These are phyloP conservation scores for Pyrus bretschneideri DNA, from an alignment of 306 rosid species.

Conservation along the genomic window DNA sequence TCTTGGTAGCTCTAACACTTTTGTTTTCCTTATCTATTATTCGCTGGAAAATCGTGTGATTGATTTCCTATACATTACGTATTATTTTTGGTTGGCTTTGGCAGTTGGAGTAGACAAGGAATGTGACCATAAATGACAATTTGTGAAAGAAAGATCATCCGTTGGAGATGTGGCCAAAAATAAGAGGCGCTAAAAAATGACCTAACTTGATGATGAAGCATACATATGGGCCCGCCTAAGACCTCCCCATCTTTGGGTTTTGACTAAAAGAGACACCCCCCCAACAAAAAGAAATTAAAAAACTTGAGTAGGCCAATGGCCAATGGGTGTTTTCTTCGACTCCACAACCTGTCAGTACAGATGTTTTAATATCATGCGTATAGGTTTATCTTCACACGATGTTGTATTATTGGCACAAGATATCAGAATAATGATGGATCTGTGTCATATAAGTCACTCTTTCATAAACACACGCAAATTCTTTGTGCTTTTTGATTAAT, in stretches of 20 bases:
- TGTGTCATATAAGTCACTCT: no score
- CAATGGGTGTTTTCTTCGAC: background rate
- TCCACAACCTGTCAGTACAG: background rate
- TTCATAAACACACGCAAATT: no score
- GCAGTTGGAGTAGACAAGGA: background rate
- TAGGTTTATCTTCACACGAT: no score
- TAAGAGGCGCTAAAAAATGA: background rate
- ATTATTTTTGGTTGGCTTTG: background rate
- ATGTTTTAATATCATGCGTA: background rate
- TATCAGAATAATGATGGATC: fast-evolving
- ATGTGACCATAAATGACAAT: constrained; percentile 1
- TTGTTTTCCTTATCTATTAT: background rate
- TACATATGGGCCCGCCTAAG: background rate
- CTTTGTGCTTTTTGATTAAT: no score
- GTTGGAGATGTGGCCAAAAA: background rate
- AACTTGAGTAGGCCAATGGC: background rate
- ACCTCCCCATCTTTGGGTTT: background rate
- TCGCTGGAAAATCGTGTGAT: background rate
- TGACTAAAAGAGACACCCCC: background rate
- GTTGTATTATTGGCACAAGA: background rate
- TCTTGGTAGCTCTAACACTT: background rate
- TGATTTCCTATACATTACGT: background rate
- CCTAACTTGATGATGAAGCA: background rate
- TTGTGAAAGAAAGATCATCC: background rate
- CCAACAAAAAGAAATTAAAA: background rate